Conservation (phyloP, 257 asterid genomes). For the Salvia splendens region DNA sequence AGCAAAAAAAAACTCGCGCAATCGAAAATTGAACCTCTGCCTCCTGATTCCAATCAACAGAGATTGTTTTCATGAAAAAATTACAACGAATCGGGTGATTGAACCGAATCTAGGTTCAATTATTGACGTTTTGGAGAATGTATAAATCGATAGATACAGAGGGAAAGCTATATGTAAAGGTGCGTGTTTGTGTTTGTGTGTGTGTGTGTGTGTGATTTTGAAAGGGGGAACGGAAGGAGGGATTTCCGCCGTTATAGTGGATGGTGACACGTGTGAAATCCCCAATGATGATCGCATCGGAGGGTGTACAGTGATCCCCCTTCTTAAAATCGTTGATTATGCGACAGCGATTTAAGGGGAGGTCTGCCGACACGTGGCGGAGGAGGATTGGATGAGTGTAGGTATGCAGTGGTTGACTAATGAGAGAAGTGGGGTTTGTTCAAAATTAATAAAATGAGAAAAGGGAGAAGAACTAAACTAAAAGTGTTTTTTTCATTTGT, state of each 20-base stretch:
- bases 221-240: conserved; percentile 42
- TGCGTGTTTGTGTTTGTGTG: conserved; percentile 34
- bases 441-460: no score
- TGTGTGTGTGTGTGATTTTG: conserved; percentile 34
- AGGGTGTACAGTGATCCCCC: conserved; percentile 36
- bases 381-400: conserved; percentile 20
- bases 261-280: conserved; percentile 56
- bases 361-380: conserved; percentile 32
- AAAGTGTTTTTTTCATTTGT: neutral
- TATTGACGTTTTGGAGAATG: conserved; percentile 31
- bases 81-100: conserved; percentile 26
- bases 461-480: neutral
- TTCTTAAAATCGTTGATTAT: neutral
- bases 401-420: conserved; percentile 18
- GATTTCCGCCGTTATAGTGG: conserved; percentile 59
- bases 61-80: neutral
- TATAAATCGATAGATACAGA: conserved; percentile 17
- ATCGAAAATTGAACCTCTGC: neutral
- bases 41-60: conserved; percentile 9
- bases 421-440: no score
- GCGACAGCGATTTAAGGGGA: conserved; percentile 9
- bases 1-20: neutral
- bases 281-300: conserved; percentile 12
- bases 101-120: conserved; percentile 35
- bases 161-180: conserved; percentile 29